phyloP scores from a whole-genome alignment of 306 rosid species.

The Malus asiatica region DNA sequence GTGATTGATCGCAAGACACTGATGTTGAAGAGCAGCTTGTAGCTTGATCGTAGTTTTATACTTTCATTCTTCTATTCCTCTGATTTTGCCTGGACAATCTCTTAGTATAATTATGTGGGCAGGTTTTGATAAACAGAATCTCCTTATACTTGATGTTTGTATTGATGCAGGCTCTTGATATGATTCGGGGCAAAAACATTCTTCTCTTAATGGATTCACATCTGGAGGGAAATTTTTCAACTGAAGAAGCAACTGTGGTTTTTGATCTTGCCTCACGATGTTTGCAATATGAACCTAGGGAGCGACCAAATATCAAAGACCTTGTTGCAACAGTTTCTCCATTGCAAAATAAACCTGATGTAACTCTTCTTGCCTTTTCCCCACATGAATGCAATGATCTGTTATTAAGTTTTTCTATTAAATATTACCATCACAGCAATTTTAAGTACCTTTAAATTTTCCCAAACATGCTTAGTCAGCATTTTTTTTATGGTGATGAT shows the following conservation, averaged over 20 bases:
- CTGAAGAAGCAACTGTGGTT: slow-evolving; percentile 71
- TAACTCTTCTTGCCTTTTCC: slow-evolving; percentile 9
- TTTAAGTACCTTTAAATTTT: not conserved
- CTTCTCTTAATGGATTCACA: slow-evolving; percentile 77
- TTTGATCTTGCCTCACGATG: slow-evolving; percentile 67
- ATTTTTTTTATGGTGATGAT: not conserved
- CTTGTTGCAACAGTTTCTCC: slow-evolving; percentile 53
- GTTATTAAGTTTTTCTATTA: not conserved
- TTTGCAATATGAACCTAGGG: slow-evolving; percentile 72
- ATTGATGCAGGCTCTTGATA: slow-evolving; percentile 60
- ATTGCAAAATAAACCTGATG: slow-evolving; percentile 61
- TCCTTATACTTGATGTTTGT: slow-evolving; percentile 5
- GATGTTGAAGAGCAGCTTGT: not conserved
- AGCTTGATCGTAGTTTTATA: not conserved
- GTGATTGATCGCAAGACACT: not conserved
- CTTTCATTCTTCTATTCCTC: not conserved
- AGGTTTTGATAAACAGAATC: not conserved
- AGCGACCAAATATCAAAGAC: slow-evolving; percentile 57
- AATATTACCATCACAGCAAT: not conserved
- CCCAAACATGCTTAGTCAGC: not conserved
- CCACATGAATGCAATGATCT: not conserved
- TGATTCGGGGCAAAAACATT: slow-evolving; percentile 69
- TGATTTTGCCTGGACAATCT: not conserved
- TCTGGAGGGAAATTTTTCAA: slow-evolving; percentile 73
- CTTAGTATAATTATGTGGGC: not conserved